Conservation (phyloP, 805 yeast genomes). For the Wickerhamiella sergipiensis region DNA sequence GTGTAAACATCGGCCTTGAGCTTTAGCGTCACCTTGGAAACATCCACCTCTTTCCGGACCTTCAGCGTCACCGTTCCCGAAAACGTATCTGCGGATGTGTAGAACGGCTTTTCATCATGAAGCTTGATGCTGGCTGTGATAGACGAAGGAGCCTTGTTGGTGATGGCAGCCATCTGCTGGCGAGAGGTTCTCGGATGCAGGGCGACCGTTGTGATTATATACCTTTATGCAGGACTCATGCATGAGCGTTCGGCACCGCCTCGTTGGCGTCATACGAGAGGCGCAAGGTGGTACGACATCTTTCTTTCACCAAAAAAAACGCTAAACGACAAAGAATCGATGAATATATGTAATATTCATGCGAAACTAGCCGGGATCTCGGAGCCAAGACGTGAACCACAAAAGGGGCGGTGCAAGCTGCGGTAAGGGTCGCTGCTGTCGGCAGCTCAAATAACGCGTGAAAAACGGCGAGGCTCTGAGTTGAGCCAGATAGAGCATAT, state of each 20-base stretch:
- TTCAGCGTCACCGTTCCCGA: conserved; percentile 8
- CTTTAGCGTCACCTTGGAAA: conserved; percentile 7
- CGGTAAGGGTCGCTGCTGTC: not conserved
- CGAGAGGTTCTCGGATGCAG: not conserved
- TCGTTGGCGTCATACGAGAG: not conserved
- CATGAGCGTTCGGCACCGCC: not conserved
- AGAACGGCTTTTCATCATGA: conserved; percentile 4
- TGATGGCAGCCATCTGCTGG: not conserved
- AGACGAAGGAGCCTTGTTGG: not conserved
- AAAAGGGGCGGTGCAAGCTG: not conserved
- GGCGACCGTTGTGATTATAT: not conserved
- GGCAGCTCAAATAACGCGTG: too few species aligned
- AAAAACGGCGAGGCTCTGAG: too few species aligned
- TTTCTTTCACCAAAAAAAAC: too few species aligned
- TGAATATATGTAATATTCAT: too few species aligned
- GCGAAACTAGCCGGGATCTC: not conserved
- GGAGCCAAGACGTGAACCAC: not conserved
- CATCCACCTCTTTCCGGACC: conserved; percentile 4
- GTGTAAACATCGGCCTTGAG: conserved; percentile 10
- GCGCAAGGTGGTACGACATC: not conserved
- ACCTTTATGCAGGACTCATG: not conserved
- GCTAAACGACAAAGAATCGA: too few species aligned
- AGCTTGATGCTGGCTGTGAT: conserved; percentile 1
- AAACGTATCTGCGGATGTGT: conserved; percentile 10
- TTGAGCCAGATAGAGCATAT: too few species aligned